Conservation (phyloP, 2,329 filamentous ascomycete genomes). For the Aspergillus viridinutans region DNA sequence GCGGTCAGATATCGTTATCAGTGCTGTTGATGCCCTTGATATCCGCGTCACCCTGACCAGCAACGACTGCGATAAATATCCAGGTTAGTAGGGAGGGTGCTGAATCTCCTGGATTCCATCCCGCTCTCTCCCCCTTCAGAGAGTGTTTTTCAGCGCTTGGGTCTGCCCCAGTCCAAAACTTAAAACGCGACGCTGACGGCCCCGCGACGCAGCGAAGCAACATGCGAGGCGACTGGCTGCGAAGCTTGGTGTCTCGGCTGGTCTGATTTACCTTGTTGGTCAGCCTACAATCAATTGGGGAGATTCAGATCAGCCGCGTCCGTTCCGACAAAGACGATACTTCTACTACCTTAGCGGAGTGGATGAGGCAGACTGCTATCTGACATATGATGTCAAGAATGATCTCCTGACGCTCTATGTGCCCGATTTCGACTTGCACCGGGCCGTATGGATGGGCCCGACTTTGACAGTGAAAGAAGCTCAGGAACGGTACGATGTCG, state of each 20-base stretch:
- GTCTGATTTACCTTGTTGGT: constrained; percentile 56
- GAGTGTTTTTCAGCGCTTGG: neutral
- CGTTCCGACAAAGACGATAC: constrained; percentile 58
- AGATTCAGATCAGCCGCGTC: constrained; percentile 55
- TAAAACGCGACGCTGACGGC: constrained; percentile 6
- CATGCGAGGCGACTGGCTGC: constrained; percentile 47
- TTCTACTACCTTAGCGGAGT: constrained; percentile 59
- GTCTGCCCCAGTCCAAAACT: constrained; percentile 1
- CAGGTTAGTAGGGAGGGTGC: constrained; percentile 26
- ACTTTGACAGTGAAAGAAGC: constrained; percentile 53
- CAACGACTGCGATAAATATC: constrained; percentile 37
- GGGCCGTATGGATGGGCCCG: constrained; percentile 41
- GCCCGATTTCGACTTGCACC: constrained; percentile 59
- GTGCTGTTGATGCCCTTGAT: constrained; percentile 24
- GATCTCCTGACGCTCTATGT: constrained; percentile 71
- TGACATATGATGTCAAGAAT: constrained; percentile 54
- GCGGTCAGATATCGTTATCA: constrained; percentile 19
- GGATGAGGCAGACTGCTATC: constrained; percentile 51
- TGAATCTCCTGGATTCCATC: neutral
- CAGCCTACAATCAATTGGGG: constrained; percentile 48
- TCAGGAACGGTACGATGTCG: constrained; percentile 60
- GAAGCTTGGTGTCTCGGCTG: constrained; percentile 39
- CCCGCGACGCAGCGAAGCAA: constrained; percentile 40
- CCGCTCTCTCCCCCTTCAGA: neutral
- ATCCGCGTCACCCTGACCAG: constrained; percentile 27